Base-by-base conservation (phyloP, 1,284 basidiomycete species). In the Ceratobasidium sp. region DNA sequence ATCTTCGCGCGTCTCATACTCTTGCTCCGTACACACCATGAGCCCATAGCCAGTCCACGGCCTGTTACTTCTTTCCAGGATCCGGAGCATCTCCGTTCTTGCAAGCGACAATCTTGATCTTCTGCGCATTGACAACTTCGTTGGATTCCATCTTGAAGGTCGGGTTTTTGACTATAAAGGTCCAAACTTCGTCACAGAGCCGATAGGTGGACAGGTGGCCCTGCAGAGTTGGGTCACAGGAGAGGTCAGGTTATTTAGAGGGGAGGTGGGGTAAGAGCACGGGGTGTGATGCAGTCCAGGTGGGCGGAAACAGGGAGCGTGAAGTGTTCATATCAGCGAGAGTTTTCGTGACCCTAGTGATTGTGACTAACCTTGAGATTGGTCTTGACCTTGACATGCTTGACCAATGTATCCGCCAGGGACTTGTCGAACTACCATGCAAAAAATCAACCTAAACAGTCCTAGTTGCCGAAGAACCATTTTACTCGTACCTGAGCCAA, bases 121-220 rank as follows among this genome's bases (percentile, higher is more conserved):
- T 90, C 53, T 86, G 86, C 1, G 92, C 89, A 13, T 84, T 87
- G 46, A 97, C 90, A 79, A 88, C 84, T 78, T 94, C 92, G 79
- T 93, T 94, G 59, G 90, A 90, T 83, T 98, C 96, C 91, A 98
- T 94, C 83, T 97, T 97, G 84, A 98, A 96, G 19, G 89, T 88
- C 16, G 95, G 91, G 78, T 96, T 90, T 81, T 94, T 94, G 62
- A 97, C 92, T 76, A 96, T 93, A 82, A 98, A 98, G 49, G 96
- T 98, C 96, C 96, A 98, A 61, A 98, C 95, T 80, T 98, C 96
- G 83, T 98, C 96, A 81, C 94, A 96, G 1, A 96, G 86, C n/a
- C 95, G 89, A 83, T 98, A 98, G 0, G 94, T 97, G 79, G 92
- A 89, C 61, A 98, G 83, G 81, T 96, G 93, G 22, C 94, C 96